These are phyloP conservation scores for Leavenworthia alabamica DNA, from an alignment of 345 rosid species.

Conservation along the genomic window DNA sequence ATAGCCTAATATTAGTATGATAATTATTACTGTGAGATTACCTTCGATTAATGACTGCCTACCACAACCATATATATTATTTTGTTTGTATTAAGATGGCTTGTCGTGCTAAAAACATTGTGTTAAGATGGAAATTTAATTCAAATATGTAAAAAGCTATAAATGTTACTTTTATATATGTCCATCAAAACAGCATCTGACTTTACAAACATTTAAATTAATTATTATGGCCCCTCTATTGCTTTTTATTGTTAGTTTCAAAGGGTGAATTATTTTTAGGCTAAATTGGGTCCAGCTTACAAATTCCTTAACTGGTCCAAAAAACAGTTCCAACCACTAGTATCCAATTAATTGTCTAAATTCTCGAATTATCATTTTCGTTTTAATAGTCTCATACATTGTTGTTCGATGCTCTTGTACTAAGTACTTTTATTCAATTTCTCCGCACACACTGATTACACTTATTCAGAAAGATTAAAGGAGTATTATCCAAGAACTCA, in stretches of 20 bases:
- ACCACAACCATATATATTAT: too few relatives aligned
- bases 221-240: background rate
- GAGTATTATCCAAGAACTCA: background rate
- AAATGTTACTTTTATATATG: background rate
- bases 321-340: slow-evolving; percentile 28
- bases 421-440: background rate
- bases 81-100: background rate
- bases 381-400: background rate
- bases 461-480: background rate
- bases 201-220: slow-evolving; percentile 11
- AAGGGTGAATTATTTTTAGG: slow-evolving; percentile 23
- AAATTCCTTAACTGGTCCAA: slow-evolving; percentile 29
- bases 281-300: slow-evolving; percentile 23
- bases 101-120: background rate
- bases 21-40: background rate
- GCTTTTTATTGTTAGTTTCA: slow-evolving; percentile 15
- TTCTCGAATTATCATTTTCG: background rate
- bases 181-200: slow-evolving; percentile 17
- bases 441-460: background rate
- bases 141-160: background rate
- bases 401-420: background rate
- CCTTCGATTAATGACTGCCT: background rate
- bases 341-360: slow-evolving; percentile 9
- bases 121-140: background rate
- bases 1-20: background rate